A percentile compares a stretch with the other conserved stretches of the same genome.
phyloP scores from a whole-genome alignment of 441 rosid genomes.

The Croton setiger region DNA sequence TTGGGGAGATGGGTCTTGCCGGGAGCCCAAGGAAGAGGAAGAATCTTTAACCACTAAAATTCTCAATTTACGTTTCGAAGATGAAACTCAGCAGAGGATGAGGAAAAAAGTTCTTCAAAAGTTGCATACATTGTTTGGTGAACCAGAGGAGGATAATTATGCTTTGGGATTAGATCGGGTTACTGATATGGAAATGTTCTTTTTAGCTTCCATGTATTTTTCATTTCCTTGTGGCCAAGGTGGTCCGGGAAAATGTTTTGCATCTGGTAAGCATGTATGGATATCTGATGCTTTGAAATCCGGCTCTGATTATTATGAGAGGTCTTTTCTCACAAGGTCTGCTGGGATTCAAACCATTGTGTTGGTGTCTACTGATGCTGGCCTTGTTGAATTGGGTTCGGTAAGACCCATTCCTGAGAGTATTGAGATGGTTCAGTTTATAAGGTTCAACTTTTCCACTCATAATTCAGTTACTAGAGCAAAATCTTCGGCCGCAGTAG shows the following conservation, averaged over 20 bases:
- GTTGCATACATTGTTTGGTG: slow-evolving; percentile 74
- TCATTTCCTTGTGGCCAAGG: slow-evolving; percentile 82
- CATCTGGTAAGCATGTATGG: slow-evolving; percentile 75
- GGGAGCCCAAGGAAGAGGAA: slow-evolving; percentile 80
- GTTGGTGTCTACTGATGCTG: slow-evolving; percentile 74
- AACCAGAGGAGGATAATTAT: slow-evolving; percentile 81
- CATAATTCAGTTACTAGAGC: slow-evolving; percentile 29
- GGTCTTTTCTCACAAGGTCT: slow-evolving; percentile 77
- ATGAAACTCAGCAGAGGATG: slow-evolving; percentile 70
- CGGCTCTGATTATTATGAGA: slow-evolving; percentile 62
- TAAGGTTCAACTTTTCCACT: slow-evolving; percentile 52
- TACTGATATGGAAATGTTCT: slow-evolving; percentile 92
- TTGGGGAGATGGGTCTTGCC: slow-evolving; percentile 92
- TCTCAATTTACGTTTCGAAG: slow-evolving; percentile 46
- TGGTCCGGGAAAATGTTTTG: slow-evolving; percentile 82
- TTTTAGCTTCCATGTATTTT: slow-evolving; percentile 95
- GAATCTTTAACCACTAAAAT: slow-evolving; percentile 48
- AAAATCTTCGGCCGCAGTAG: slow-evolving; percentile 27
- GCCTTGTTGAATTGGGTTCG: slow-evolving; percentile 91
- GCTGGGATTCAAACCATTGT: slow-evolving; percentile 81
- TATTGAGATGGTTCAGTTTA: slow-evolving; percentile 44
- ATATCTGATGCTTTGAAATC: slow-evolving; percentile 45
- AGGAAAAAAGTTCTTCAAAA: slow-evolving; percentile 79
- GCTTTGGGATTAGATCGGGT: slow-evolving; percentile 80
- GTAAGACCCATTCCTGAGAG: slow-evolving; percentile 72